Evolutionary conservation across 495 filamentous ascomycete genomes (phyloP).

Genomic region (Collariella sp.): DNA sequence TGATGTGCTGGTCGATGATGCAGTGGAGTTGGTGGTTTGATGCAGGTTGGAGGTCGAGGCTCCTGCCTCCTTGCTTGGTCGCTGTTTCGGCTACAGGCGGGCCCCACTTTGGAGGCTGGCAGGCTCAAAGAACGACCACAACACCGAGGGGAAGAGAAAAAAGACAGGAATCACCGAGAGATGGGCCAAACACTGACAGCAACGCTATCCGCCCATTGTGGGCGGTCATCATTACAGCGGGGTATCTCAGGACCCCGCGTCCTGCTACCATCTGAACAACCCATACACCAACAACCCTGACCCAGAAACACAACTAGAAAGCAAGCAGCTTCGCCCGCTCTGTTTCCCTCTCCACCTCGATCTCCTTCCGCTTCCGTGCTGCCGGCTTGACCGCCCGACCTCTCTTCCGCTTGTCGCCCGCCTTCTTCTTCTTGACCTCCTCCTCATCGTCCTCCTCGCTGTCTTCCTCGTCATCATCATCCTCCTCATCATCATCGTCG

Average conservation of each 20-base stretch:
- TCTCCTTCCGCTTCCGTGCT: conserved; percentile 61
- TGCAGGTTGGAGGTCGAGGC: not conserved
- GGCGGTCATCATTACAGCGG: no score
- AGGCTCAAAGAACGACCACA: no score
- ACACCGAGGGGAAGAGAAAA: no score
- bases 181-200: no score
- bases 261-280: not conserved
- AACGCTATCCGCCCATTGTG: no score
- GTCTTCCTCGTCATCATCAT: conserved; percentile 40
- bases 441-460: conserved; percentile 33
- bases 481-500: conserved; percentile 40
- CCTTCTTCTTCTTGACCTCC: conserved; percentile 41
- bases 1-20: not conserved
- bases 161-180: no score
- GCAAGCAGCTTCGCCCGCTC: conserved; percentile 34
- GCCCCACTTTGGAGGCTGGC: no score
- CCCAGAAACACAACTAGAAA: conserved; percentile 25
- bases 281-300: not conserved
- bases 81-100: no score
- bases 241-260: not conserved
- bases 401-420: conserved; percentile 62
- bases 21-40: not conserved
- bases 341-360: conserved; percentile 63
- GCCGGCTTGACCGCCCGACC: conserved; percentile 45
- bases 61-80: not conserved